Conservation (phyloP, 495 filamentous ascomycete species). For the Rhizodiscina lignyota region DNA sequence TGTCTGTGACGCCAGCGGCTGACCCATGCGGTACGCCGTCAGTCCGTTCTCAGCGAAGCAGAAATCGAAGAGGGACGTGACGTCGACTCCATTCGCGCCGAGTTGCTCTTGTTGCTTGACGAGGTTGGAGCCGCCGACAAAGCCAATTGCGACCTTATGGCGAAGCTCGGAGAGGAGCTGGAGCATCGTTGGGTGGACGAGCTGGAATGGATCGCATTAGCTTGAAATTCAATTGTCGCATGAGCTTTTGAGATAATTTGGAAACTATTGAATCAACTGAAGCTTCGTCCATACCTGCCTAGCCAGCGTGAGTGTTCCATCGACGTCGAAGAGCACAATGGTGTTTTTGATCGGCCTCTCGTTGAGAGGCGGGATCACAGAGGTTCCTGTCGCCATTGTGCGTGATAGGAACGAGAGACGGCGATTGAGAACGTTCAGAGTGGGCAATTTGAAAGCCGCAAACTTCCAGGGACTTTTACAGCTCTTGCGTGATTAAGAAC, state of each 20-base stretch:
- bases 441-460: no score
- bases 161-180: slow-evolving; percentile 60
- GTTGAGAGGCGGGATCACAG: slow-evolving; percentile 62
- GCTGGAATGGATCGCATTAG: no score
- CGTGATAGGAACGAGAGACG: no score
- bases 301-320: slow-evolving; percentile 67
- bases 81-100: slow-evolving; percentile 41
- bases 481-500: no score
- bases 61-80: slow-evolving; percentile 80
- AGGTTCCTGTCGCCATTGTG: no score
- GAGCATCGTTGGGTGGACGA: slow-evolving; percentile 65
- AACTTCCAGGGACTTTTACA: no score
- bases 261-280: no score
- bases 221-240: no score
- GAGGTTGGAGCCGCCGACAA: slow-evolving; percentile 54
- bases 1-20: slow-evolving; percentile 49
- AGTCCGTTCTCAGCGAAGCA: slow-evolving; percentile 94
- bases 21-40: slow-evolving; percentile 69
- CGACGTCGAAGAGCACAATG: slow-evolving; percentile 83
- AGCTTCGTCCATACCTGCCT: slow-evolving; percentile 40
- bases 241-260: no score
- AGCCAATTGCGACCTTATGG: slow-evolving; percentile 81
- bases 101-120: slow-evolving; percentile 93
- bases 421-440: no score
- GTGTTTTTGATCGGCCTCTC: slow-evolving; percentile 73